A percentile compares a stretch with the other conserved stretches of the same genome.
Evolutionary conservation across 1,284 basidiomycete species (phyloP).

Genomic region (Ceratobasidium sp.): DNA sequence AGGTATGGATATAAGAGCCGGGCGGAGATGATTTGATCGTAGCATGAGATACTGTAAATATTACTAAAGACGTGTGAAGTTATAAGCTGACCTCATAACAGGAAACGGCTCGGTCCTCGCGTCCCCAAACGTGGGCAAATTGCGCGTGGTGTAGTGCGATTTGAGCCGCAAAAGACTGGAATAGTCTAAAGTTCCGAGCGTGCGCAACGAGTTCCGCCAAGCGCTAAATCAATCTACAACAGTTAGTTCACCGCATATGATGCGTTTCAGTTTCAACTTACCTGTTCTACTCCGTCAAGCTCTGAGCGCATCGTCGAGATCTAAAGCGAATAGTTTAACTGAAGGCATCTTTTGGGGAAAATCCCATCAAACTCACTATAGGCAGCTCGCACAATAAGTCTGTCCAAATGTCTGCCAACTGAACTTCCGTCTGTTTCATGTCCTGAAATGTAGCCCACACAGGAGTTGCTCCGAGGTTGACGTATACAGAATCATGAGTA

Average conservation of each 20-base stretch:
- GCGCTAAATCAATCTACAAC: slow-evolving; percentile 62
- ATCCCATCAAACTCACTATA: slow-evolving; percentile 47
- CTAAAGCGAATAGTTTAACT: slow-evolving; percentile 14
- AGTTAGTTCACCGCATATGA: not conserved
- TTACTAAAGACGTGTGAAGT: slow-evolving; percentile 64
- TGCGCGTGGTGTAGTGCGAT: slow-evolving; percentile 76
- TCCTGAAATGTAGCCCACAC: slow-evolving; percentile 69
- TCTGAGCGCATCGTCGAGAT: slow-evolving; percentile 60
- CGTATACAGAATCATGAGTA: not conserved
- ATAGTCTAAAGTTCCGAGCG: slow-evolving; percentile 70
- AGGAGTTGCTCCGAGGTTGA: slow-evolving; percentile 56
- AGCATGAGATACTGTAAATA: slow-evolving; percentile 65
- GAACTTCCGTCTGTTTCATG: slow-evolving; percentile 64
- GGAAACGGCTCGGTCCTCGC: slow-evolving; percentile 64
- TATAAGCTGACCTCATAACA: slow-evolving; percentile 64
- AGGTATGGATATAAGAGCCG: slow-evolving; percentile 33
- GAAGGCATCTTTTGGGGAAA: too few relatives aligned
- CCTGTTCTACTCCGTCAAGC: slow-evolving; percentile 71
- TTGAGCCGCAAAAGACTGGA: slow-evolving; percentile 69
- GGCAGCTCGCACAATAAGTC: slow-evolving; percentile 65
- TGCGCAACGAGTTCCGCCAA: slow-evolving; percentile 72
- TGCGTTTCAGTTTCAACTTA: not conserved
- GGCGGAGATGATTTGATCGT: slow-evolving; percentile 9
- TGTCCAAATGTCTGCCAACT: slow-evolving; percentile 73
- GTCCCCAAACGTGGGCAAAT: slow-evolving; percentile 72